Evolutionary conservation across 441 rosid genomes (phyloP), one percentile per base, ranked within the genome.

Genomic region (Gossypium armourianum): DNA sequence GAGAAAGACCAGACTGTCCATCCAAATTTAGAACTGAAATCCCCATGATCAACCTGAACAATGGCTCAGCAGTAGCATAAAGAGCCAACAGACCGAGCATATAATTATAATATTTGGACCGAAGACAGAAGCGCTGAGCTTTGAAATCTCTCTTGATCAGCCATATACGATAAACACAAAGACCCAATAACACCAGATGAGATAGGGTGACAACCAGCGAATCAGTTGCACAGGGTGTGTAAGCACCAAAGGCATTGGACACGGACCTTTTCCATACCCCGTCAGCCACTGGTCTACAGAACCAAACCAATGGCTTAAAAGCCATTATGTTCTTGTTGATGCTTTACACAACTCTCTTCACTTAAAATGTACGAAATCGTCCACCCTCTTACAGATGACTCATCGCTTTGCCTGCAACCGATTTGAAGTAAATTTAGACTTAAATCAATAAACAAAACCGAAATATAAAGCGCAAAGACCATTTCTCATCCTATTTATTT

Each of bases 211-310:
- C 56, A 70, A 92, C 99, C 74, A 90, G 68, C 55, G 91, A 83
- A 74, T 90, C 93, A 15, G 92, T 78, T 45, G 90, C 93, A 76
- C 99, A 92, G 45, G 99, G 99, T 59, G 97, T 92, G 84, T 88
- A 92, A 17, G 85, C 87, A 56, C 99, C 99, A 75, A 95, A 90
- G 21, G 96, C 96, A 79, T 87, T 89, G 73, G 85, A 86, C 65
- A 83, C 96, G 8, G 81, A 80, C 70, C 78, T 88, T 5, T 92
- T 72, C 99, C 99, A 95, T 66, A 80, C 64, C 68, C 97, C 98
- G 85, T 81, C 75, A 1, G 78, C 64, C 83, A 84, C 93, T 2
- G 97, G 99, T 73, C 72, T 83, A 64, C 99, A 95, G 70, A 84
- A 92, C 98, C 98, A 95, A 50, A 75, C 88, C 81, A 92, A 78